Evolutionary conservation across 2,329 filamentous ascomycete genomes (phyloP).

Genomic region (Talaromyces rugulosus): DNA sequence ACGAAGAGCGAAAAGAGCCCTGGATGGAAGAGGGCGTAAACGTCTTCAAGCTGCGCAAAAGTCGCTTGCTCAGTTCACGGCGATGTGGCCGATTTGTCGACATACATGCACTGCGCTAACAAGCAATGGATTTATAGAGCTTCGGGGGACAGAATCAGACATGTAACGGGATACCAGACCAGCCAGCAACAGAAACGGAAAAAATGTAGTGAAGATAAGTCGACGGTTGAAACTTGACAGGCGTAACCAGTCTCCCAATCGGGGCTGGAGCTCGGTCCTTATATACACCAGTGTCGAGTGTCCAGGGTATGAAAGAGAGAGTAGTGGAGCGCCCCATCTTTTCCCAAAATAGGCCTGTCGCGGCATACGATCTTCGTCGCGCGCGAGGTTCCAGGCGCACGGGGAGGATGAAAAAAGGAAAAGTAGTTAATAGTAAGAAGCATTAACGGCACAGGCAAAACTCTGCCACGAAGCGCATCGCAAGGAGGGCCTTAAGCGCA

Average conservation of each 20-base stretch:
- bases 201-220: neutral
- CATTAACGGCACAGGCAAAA: too few species aligned
- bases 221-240: neutral
- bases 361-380: neutral
- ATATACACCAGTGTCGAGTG: conserved; percentile 5
- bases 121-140: neutral
- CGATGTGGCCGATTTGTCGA: conserved; percentile 10
- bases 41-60: conserved; percentile 8
- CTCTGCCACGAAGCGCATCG: too few species aligned
- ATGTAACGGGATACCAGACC: conserved; percentile 3
- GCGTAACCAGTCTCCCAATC: neutral
- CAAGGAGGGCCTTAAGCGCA: neutral
- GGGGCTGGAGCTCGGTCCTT: conserved; percentile 6
- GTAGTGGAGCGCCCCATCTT: neutral
- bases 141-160: neutral
- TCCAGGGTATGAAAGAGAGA: neutral
- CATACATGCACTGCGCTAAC: conserved; percentile 11
- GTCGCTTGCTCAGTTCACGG: conserved; percentile 8
- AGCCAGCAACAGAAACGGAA: neutral
- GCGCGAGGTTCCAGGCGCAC: neutral
- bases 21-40: conserved; percentile 1
- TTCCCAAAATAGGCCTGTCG: neutral
- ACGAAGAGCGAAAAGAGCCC: neutral
- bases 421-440: neutral
- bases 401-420: neutral